Conservation (phyloP, 495 filamentous ascomycete species). For the Hypoxylon cercidicola region DNA sequence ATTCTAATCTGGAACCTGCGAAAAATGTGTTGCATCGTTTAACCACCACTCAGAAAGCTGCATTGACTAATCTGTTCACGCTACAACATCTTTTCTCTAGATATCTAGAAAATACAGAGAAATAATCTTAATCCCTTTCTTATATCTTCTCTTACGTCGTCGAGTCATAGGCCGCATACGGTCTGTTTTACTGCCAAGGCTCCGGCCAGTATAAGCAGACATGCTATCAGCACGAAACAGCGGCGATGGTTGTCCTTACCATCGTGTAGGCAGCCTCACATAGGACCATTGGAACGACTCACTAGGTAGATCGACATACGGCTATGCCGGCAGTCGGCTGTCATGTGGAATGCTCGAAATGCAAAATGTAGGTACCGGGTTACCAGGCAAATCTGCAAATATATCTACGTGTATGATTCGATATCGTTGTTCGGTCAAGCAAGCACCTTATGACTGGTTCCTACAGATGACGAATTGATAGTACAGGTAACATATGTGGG, state of each 20-base stretch:
- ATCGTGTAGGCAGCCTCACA: conserved; percentile 20
- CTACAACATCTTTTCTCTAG: conserved; percentile 5
- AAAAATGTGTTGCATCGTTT: conserved; percentile 32
- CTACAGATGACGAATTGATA: background rate
- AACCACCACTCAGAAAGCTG: conserved; percentile 35
- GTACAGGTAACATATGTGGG: no score
- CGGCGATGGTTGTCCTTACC: background rate
- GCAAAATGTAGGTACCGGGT: conserved; percentile 2
- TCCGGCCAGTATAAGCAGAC: no score
- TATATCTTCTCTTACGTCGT: no score
- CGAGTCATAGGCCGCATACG: no score
- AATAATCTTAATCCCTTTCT: background rate
- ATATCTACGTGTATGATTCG: conserved; percentile 24
- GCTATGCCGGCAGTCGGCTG: conserved; percentile 23
- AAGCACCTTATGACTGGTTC: conserved; percentile 21
- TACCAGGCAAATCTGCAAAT: no score
- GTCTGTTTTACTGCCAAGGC: no score
- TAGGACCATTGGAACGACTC: conserved; percentile 6
- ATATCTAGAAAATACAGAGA: background rate
- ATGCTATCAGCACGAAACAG: no score
- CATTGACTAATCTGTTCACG: conserved; percentile 2
- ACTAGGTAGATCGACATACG: conserved; percentile 24
- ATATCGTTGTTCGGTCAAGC: conserved; percentile 21
- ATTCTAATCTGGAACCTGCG: background rate
- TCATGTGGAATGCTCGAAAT: conserved; percentile 22